A percentile compares a stretch with the other conserved stretches of the same genome.
Evolutionary conservation across 352 stramenopile genomes (phyloP).

Genomic region (Globisporangium solare): DNA sequence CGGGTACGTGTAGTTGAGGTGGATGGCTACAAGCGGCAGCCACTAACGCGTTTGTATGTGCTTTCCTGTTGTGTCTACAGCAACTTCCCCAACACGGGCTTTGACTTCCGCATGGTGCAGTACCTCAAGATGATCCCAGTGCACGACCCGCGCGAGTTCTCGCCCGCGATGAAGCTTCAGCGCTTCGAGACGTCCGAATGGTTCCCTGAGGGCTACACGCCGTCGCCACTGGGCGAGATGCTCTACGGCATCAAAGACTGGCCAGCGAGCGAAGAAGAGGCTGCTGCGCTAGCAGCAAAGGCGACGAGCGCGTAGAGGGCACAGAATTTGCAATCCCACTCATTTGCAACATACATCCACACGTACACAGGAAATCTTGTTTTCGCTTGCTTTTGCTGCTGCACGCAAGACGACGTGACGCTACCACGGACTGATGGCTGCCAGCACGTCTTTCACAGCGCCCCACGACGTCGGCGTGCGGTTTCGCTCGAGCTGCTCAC

Average conservation of each 20-base stretch:
- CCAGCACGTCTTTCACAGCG: constrained; percentile 44
- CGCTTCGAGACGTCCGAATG: constrained; percentile 30
- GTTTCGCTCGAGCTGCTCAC: constrained; percentile 10
- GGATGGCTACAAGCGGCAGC: not conserved
- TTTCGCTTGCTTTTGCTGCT: not conserved
- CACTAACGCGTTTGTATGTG: not conserved
- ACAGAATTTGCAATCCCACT: not conserved
- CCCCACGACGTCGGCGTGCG: constrained; percentile 34
- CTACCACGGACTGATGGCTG: constrained; percentile 75
- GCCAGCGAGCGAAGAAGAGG: constrained; percentile 17
- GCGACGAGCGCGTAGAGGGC: not conserved
- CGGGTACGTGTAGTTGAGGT: constrained; percentile 19
- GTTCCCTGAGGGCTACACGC: constrained; percentile 33
- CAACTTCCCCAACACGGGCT: constrained; percentile 42
- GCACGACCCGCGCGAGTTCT: constrained; percentile 32
- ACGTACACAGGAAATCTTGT: not conserved
- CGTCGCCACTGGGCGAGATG: constrained; percentile 26
- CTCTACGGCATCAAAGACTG: constrained; percentile 35
- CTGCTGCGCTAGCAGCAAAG: constrained; percentile 3
- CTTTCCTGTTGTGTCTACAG: constrained; percentile 9
- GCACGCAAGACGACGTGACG: not conserved
- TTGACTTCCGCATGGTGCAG: constrained; percentile 49
- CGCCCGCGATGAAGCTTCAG: constrained; percentile 28
- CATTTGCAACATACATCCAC: not conserved
- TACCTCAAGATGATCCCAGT: constrained; percentile 51